Conservation (phyloP, 192 early-diverging fungal genomes). For the Coemansia sp. region DNA sequence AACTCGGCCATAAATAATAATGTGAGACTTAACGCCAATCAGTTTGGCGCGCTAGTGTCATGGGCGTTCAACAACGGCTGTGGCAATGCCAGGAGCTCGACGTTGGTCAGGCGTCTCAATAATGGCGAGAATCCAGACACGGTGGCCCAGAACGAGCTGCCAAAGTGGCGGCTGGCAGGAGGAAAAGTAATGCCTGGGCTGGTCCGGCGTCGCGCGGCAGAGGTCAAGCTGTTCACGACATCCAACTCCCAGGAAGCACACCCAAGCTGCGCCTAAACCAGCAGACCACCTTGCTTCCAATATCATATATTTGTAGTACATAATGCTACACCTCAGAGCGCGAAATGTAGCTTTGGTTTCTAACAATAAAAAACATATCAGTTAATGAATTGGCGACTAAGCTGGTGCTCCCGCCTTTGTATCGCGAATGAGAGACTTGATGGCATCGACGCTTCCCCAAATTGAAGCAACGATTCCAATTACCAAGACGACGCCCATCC, state of each 20-base stretch:
- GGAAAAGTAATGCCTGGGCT: slow-evolving; percentile 25
- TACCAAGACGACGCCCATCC: slow-evolving; percentile 52
- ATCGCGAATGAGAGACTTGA: slow-evolving; percentile 57
- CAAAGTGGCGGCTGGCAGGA: slow-evolving; percentile 39
- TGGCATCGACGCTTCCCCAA: slow-evolving; percentile 63
- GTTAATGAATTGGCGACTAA: not conserved
- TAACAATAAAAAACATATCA: not conserved
- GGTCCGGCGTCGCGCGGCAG: slow-evolving; percentile 24
- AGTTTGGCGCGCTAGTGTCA: slow-evolving; percentile 41
- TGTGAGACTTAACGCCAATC: slow-evolving; percentile 32
- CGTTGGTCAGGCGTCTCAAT: slow-evolving; percentile 34
- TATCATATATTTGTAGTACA: not conserved
- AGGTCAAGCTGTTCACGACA: slow-evolving; percentile 31
- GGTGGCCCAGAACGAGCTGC: slow-evolving; percentile 38
- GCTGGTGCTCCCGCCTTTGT: slow-evolving; percentile 12
- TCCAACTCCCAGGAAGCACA: slow-evolving; percentile 15
- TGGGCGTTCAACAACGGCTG: slow-evolving; percentile 48
- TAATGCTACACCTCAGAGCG: not conserved
- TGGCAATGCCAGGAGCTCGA: slow-evolving; percentile 19
- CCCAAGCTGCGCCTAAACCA: slow-evolving; percentile 12
- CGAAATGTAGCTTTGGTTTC: too few relatives aligned
- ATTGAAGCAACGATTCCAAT: slow-evolving; percentile 57
- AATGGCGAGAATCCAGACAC: slow-evolving; percentile 23
- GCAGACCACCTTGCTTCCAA: not conserved
- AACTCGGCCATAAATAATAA: slow-evolving; percentile 8